Base-by-base conservation (phyloP, 2,329 filamentous ascomycete species). In the Aschersonia sp. region DNA sequence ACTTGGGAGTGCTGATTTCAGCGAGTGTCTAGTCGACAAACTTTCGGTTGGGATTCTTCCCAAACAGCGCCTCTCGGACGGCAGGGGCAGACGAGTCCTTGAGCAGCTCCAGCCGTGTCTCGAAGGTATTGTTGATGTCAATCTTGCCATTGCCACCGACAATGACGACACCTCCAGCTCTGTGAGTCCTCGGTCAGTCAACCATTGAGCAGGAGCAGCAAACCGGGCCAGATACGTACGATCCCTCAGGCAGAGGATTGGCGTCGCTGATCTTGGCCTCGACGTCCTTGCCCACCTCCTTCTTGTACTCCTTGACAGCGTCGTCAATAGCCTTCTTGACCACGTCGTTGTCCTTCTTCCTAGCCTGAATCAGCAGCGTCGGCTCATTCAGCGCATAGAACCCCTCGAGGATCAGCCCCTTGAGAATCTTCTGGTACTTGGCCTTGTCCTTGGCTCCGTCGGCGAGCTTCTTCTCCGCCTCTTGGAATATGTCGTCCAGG, bases 121-220 rank as follows among this genome's bases (percentile, higher is more conserved):
- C 92, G 57, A 97, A 85, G 48, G 92, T 97, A 74, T 98, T 97
- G 78, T 96, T 89, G 67, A 98, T 91, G 60, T 95, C 89, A 64
- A 98, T 97, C 76, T 91, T 96, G 64, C 92, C 92, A 54, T 75
- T 75, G 56, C 85, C 83, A 54, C 89, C 88, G 48, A 94, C 69
- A 54, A 98, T 80, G 50, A 78, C 65, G 50, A 94, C 75, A 58
- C 92, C 92, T 51, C 92, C 92, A 51, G 89, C 76, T 59, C 92
- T 97, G 56, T 52, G 20, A 9, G 35, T 7, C 3, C 7, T 38
- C 35, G 12, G 35, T 38, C 35, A 38, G 35, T 38, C 35, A 46
- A 38, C 28, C 29, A 41, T 5, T 44, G 4, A 45, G 44, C 30
- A 40, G 30, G n/a, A 31, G 1, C 9, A 52, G 9, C 45, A 43